These are phyloP conservation scores for Xylariaceae sp. DNA, from an alignment of 2,329 filamentous ascomycete genomes.

Conservation along the genomic window DNA sequence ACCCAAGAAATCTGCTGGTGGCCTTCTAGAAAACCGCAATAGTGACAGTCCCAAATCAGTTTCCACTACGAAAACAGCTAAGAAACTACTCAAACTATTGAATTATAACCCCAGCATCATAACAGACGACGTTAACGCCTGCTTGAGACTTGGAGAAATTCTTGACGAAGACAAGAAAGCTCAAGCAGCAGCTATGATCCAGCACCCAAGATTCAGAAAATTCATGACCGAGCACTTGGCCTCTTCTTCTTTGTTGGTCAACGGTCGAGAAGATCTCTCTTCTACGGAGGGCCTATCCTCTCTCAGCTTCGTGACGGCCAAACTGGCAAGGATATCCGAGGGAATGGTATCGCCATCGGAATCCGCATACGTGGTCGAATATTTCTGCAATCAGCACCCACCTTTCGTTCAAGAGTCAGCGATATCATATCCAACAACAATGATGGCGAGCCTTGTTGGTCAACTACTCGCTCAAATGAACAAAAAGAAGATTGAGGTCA, in stretches of 20 bases:
- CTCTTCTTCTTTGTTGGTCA: conserved; percentile 19
- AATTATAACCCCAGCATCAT: background rate
- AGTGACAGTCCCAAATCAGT: too few species aligned
- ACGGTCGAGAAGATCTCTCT: conserved; percentile 23
- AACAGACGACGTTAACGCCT: background rate
- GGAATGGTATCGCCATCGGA: background rate
- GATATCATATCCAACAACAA: background rate
- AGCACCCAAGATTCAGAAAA: conserved; percentile 4
- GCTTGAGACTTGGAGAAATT: background rate
- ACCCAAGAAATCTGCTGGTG: background rate
- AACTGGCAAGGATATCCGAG: conserved; percentile 18
- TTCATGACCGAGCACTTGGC: conserved; percentile 13
- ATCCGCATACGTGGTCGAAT: conserved; percentile 23
- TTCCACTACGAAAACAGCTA: background rate
- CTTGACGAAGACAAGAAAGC: conserved; percentile 17
- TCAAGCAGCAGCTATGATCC: conserved; percentile 15
- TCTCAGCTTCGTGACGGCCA: conserved; percentile 24
- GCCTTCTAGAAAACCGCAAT: too few species aligned
- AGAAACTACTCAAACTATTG: background rate
- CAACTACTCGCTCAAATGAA: conserved; percentile 28
- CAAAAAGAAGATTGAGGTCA: background rate
- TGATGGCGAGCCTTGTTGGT: conserved; percentile 24
- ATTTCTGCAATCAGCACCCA: conserved; percentile 27
- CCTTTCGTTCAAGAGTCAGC: background rate
- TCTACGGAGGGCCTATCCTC: conserved; percentile 21